Conservation (phyloP, 164 flowering plant genomes). For the Kingdonia uniflora region DNA sequence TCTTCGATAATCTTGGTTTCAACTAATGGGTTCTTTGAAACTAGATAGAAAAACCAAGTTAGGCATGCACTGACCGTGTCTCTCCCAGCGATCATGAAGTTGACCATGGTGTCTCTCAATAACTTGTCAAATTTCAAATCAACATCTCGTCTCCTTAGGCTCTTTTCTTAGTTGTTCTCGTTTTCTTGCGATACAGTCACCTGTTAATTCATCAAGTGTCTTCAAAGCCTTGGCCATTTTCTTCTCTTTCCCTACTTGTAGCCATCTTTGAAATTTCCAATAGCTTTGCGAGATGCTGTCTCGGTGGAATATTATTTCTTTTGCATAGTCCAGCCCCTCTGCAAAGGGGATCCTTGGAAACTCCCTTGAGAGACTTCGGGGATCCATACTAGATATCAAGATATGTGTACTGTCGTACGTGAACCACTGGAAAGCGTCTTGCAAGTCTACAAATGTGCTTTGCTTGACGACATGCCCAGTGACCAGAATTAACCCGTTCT, state of each 20-base stretch:
- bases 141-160: not conserved
- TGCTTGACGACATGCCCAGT: conserved; percentile 14
- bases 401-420: conserved; percentile 25
- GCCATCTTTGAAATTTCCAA: conserved; percentile 36
- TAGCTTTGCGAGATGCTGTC: conserved; percentile 20
- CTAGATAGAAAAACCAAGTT: conserved; percentile 47
- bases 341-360: conserved; percentile 16
- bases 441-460: conserved; percentile 17
- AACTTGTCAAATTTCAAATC: conserved; percentile 17
- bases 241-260: conserved; percentile 32
- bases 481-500: conserved; percentile 25
- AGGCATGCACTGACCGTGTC: conserved; percentile 42
- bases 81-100: conserved; percentile 38
- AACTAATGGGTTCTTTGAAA: conserved; percentile 29
- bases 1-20: conserved; percentile 36
- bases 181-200: conserved; percentile 11
- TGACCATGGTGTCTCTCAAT: conserved; percentile 34
- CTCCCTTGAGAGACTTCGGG: conserved; percentile 16
- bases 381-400: conserved; percentile 25
- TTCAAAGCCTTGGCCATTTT: conserved; percentile 16
- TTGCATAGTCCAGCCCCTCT: conserved; percentile 23
- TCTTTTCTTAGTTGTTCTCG: conserved; percentile 7
- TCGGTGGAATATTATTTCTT: conserved; percentile 20
- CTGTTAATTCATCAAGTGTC: conserved; percentile 18
- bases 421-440: conserved; percentile 11